Evolutionary conservation across 1,139 yeast species (phyloP), one percentile per base, ranked within the genome.

Genomic region (Blastobotrys capitulatus): DNA sequence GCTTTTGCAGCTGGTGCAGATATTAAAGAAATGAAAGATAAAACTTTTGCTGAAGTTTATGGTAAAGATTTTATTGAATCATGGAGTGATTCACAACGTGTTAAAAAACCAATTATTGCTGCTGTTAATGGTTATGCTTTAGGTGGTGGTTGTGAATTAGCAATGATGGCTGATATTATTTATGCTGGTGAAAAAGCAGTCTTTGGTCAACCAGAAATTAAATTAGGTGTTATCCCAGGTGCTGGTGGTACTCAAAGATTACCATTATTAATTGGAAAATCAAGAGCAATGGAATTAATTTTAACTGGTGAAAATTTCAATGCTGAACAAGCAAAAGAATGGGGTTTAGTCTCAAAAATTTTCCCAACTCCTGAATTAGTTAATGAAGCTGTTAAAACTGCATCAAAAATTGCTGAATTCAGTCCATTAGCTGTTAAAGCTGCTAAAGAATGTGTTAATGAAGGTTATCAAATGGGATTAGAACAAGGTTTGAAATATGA

Each of bases 1-100:
- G 78, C 78, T 1, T 76, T 76, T 57, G 79, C 80, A 20, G 79
- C 80, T 10, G 80, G 80, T 26, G 80, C 80, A 15, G 80, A 76
- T 53, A 76, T 76, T 62, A 74, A 74, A 62, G 78, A 75, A 60
- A 75, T 76, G 78, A 63, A 68, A 56, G 66, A 64, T 54, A 59
- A 64, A 59, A 57, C 70, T 8, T 67, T 68, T 49, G 68, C 72
- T 42, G 65, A 67, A 36, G 74, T 67, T 27, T 68, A 62, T 46
- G 65, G 62, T 40, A 55, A 57, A 42, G 66, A 68, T 55, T 72
- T 67, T 57, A 68, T 72, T 50, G 68, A 62, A 51, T 52, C 55
- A 50, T 72, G 76, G 76, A 62, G 68, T 42, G 63, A 69, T 46
- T 57, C 65, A 58, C 55, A 64, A 52, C 42, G 56, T 19, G 61